These are phyloP conservation scores for Serendipita vermifera DNA, from an alignment of 768 basidiomycete genomes.

Conservation along the genomic window DNA sequence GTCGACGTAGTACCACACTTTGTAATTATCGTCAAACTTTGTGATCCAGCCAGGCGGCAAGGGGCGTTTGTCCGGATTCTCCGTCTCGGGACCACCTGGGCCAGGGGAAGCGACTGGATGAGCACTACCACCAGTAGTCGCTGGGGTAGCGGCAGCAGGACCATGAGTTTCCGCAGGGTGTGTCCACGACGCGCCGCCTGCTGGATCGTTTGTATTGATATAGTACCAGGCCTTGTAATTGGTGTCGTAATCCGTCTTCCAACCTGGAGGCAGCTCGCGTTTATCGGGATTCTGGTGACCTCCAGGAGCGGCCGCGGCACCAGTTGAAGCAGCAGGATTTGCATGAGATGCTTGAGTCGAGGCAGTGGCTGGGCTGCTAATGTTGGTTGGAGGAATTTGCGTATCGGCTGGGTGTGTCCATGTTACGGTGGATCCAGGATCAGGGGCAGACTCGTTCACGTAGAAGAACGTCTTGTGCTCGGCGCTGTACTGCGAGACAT, in stretches of 20 bases:
- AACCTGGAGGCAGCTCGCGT: slow-evolving; percentile 12
- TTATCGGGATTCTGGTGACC: neutral
- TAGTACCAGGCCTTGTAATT: slow-evolving; percentile 12
- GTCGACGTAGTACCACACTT: slow-evolving; percentile 13
- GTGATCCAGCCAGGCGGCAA: slow-evolving; percentile 13
- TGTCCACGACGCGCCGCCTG: neutral
- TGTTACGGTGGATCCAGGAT: slow-evolving; percentile 6
- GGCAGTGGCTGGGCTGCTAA: neutral
- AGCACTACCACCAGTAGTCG: neutral
- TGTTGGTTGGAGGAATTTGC: neutral
- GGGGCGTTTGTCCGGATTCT: slow-evolving; percentile 11
- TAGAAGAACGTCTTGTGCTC: slow-evolving; percentile 14
- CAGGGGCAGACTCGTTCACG: slow-evolving; percentile 8
- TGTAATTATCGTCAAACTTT: slow-evolving; percentile 13
- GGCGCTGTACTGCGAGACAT: slow-evolving; percentile 12
- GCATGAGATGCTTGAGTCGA: neutral
- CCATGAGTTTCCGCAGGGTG: slow-evolving; percentile 5
- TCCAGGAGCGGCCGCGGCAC: neutral
- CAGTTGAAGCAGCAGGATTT: neutral
- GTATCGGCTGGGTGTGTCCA: slow-evolving; percentile 10
- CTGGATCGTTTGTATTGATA: slow-evolving; percentile 1
- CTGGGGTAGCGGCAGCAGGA: neutral
- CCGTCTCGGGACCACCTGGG: neutral
- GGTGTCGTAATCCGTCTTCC: slow-evolving; percentile 10
- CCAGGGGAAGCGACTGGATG: neutral